Evolutionary conservation across 257 asterid genomes (phyloP).

Genomic region (Plantago ovata): DNA sequence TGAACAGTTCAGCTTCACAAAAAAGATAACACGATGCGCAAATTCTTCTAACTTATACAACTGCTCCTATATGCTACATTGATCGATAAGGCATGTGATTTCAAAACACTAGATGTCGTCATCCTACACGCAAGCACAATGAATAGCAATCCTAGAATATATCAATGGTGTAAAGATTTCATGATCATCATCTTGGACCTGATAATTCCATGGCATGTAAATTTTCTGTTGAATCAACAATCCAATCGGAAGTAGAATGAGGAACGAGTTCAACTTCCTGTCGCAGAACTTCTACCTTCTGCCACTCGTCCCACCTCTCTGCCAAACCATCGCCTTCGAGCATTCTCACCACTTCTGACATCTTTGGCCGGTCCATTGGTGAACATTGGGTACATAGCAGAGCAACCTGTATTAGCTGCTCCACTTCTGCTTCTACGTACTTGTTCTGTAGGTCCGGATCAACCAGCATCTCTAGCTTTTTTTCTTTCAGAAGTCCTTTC

Average conservation of each 20-base stretch:
- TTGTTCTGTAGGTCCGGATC: conserved; percentile 51
- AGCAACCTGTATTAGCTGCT: conserved; percentile 63
- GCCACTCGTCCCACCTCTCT: conserved; percentile 67
- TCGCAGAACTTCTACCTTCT: conserved; percentile 46
- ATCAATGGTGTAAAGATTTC: too few relatives aligned
- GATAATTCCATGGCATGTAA: conserved; percentile 52
- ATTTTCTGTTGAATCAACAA: conserved; percentile 48
- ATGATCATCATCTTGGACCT: conserved; percentile 40
- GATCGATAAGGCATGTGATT: conserved; percentile 14
- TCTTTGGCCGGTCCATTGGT: conserved; percentile 62
- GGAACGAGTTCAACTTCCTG: conserved; percentile 48
- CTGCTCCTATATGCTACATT: conserved; percentile 19
- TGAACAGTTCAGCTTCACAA: conserved; percentile 2
- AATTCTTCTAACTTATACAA: conserved; percentile 15
- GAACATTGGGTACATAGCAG: conserved; percentile 58
- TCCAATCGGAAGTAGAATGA: conserved; percentile 48
- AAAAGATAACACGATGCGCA: neutral
- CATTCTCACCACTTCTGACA: conserved; percentile 70
- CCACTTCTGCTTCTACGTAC: conserved; percentile 52
- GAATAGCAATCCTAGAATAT: conserved; percentile 17
- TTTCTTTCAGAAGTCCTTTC: conserved; percentile 57
- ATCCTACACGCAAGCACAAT: conserved; percentile 27
- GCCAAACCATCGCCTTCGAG: conserved; percentile 70
- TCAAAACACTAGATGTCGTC: conserved; percentile 18
- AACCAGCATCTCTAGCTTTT: conserved; percentile 55